Evolutionary conservation across 2,329 filamentous ascomycete genomes (phyloP).

Genomic region (Tolypocladium sp.): DNA sequence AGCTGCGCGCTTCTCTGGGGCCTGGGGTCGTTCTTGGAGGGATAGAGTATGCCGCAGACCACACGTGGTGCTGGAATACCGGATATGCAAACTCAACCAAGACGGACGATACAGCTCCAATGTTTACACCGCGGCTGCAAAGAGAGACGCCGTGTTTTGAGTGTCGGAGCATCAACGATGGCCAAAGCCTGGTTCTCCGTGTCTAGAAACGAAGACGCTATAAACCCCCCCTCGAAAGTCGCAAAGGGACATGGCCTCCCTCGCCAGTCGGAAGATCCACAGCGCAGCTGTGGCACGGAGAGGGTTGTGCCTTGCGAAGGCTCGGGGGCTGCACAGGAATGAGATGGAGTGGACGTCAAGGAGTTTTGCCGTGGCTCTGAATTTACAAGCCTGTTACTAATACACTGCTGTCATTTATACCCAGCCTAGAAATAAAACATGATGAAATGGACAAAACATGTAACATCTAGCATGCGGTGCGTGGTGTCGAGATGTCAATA

Average conservation of each 20-base stretch:
- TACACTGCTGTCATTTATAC: background rate
- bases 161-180: background rate
- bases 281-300: too few species aligned
- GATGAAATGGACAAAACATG: background rate
- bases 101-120: background rate
- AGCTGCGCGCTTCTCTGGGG: conserved; percentile 53
- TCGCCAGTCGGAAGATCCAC: background rate
- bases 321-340: background rate
- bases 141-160: background rate
- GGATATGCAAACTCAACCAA: too few species aligned
- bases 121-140: too few species aligned
- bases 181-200: background rate
- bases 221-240: background rate
- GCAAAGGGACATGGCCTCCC: background rate
- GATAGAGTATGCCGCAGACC: background rate
- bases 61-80: too few species aligned
- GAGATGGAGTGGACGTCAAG: background rate
- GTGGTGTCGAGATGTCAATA: background rate
- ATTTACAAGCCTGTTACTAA: background rate
- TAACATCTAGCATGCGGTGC: background rate
- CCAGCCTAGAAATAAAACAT: background rate
- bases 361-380: background rate
- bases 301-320: background rate
- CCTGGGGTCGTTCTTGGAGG: conserved; percentile 42
- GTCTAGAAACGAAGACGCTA: background rate